Base-by-base conservation (phyloP, 106 monocot species). In the Vanilla planifolia region DNA sequence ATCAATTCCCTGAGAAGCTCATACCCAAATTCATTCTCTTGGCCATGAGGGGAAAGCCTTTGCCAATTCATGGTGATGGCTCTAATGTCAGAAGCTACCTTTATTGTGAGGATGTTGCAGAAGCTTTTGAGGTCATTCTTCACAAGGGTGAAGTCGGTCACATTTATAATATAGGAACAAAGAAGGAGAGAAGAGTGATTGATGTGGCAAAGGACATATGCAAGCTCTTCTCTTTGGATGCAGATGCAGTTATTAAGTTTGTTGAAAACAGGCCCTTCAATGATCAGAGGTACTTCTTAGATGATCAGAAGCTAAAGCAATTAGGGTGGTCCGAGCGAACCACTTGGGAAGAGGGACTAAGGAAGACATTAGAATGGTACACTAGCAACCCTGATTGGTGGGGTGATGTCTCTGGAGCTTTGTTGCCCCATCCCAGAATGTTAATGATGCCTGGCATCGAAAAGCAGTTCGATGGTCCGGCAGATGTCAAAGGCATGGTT, bases 1-100 rank as follows among this genome's bases (percentile, higher is more conserved):
- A 79, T 48, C 85, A 85, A 55, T 85, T 80, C 43, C 85, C 85
- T 0, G 85, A 85, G 63, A 85, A 85, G 52, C 80, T 85, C 9
- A 88, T 93, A 39, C 88, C 92, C 8, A 93, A 93, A 55, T 93
- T 93, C 55, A 88, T 93, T 30, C 79, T 86, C 33, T 26, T 85
- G 37, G 85, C 85, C 6, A 85, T 85, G 85, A 65, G 44, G 20
- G 77, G 80, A 17, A 62, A 52, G 70, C 65, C 56, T 2, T 71
- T 85, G 16, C 80, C 79, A 5, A 85, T 85, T 37, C 84, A 85
- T 51, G 84, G 84, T 7, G 79, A 80, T 56, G 84, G 84, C 16
- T 72, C 76, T 14, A 85, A 85, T 59, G 85, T 85, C 0, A 61
- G 85, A 39, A 85, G 85, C 75, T 85, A 85, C 39, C 76, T 85